Conservation (phyloP, 1,139 yeast genomes). For the Yamadazyma atmosphaerica region DNA sequence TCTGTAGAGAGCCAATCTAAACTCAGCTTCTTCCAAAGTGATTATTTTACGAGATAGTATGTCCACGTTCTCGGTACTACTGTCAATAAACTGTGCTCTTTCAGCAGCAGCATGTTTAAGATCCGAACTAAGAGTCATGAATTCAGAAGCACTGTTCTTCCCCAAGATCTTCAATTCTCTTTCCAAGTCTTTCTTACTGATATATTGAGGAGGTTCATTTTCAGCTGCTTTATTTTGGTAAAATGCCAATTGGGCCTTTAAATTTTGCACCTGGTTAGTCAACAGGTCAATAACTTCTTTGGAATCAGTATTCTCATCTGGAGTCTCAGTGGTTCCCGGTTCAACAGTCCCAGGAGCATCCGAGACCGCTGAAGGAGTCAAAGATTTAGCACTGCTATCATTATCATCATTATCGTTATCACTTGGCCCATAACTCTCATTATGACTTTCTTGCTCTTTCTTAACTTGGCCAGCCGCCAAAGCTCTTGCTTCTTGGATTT, state of each 20-base stretch:
- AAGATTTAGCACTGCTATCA: not conserved
- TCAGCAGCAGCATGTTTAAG: conserved; percentile 37
- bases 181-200: conserved; percentile 34
- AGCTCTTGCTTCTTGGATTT: conserved; percentile 20
- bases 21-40: conserved; percentile 49
- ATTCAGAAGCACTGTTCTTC: conserved; percentile 25
- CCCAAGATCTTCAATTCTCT: conserved; percentile 37
- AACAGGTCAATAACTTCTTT: conserved; percentile 22
- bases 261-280: conserved; percentile 19
- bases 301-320: too few relatives aligned
- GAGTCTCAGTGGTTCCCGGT: too few relatives aligned
- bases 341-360: too few relatives aligned
- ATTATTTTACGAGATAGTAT: conserved; percentile 49
- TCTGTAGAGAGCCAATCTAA: conserved; percentile 45
- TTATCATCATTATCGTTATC: conserved; percentile 1
- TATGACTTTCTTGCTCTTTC: not conserved
- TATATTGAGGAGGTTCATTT: conserved; percentile 25
- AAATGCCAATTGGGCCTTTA: conserved; percentile 3
- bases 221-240: conserved; percentile 5
- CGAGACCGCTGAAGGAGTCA: not conserved
- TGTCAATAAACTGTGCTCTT: conserved; percentile 32
- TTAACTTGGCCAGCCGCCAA: conserved; percentile 7
- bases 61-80: conserved; percentile 31
- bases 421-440: not conserved
- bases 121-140: conserved; percentile 40